Base-by-base conservation (phyloP, 805 yeast species). In the Saccharomyces paradoxus region DNA sequence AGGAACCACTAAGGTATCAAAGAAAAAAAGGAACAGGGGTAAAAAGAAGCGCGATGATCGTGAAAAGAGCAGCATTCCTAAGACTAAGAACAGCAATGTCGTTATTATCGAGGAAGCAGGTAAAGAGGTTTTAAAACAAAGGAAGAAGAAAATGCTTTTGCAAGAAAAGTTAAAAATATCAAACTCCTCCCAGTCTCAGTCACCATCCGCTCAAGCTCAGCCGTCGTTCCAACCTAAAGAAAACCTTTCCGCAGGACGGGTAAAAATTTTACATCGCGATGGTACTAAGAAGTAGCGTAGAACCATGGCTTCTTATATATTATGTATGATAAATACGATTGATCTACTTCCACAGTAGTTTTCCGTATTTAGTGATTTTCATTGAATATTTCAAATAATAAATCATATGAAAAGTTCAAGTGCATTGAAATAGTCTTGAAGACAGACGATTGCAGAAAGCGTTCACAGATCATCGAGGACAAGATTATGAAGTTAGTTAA, bases 401-500 rank as follows among this genome's bases (percentile, higher is more conserved):
- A 37, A 17, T 8, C 13, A 37, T 2, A 21, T 37, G 44, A 37
- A 37, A 37, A 17, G 44, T 37, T 37, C 4, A 17, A 17, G 24
- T 8, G 9, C 44, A 17, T 17, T 37, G 44, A 37, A 37, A 37
- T 37, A 17, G 44, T 37, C 24, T 7, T 37, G 44, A 17, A 9
- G 13, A n/a, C 12, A 17, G 44, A 37, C 4, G 24, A 37, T 8
- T 37, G 24, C 44, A 37, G 24, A 12, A 17, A 37, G 8, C 12
- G 22, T 10, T 17, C 6, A 37, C 17, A 37, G 24, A 37, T 37
- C 17, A 17, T 37, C 22, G 14, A 32, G 8, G 30, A 9, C 8
- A 21, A 37, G 44, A 21, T 24, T 17, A 70, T 69, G 71, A 68
- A 69, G 53, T 55, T 70, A 31, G 67, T 68, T 7, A 63, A 66